Evolutionary conservation across 2,329 filamentous ascomycete species (phyloP), one percentile per base, ranked within the genome.

Genomic region (Phoma sp.): DNA sequence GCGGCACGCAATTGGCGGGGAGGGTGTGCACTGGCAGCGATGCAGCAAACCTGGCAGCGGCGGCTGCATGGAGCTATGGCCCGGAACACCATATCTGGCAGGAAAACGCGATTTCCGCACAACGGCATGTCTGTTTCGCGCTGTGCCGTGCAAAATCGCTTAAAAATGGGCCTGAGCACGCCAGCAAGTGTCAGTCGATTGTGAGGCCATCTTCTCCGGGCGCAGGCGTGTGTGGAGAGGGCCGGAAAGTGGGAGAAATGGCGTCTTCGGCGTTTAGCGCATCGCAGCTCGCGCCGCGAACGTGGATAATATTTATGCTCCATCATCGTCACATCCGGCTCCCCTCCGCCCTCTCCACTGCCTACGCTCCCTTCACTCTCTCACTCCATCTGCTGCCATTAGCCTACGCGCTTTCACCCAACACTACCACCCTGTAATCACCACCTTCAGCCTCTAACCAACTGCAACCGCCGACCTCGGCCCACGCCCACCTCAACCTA

Each of bases 301-400:
- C 47, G 40, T 57, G 54, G 49, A 56, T 56, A 61, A 61, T 61
- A 63, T 65, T 67, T 59, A 62, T 65, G 57, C 64, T 64, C 59
- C 56, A 54, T 57, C 53, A 46, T 57, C 53, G 47, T 52, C 59
- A 51, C 57, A 45, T 28, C 25, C 57, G 42, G 33, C 56, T 37
- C 45, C 58, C 66, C 64, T 62, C 61, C 57, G 48, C 38, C 54
- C 50, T 28, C 33, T 36, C 17, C 39, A 49, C 12, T 51, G 38
- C 21, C 47, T 32, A 43, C 57, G 48, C 56, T 48, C 40, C 21
- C 54, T 40, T 38, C 37, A 32, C 48, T 51, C 48, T 45, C 30
- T 52, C 49, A 20, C 17, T 42, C 40, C 5, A 10, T 26, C 20
- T 42, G 36, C 42, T 37, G 34, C 53, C 47, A 53, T 50, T 45